A percentile compares a stretch with the other conserved stretches of the same genome.
Conservation (phyloP, 2,329 filamentous ascomycete genomes). For the Apiospora hydei region DNA sequence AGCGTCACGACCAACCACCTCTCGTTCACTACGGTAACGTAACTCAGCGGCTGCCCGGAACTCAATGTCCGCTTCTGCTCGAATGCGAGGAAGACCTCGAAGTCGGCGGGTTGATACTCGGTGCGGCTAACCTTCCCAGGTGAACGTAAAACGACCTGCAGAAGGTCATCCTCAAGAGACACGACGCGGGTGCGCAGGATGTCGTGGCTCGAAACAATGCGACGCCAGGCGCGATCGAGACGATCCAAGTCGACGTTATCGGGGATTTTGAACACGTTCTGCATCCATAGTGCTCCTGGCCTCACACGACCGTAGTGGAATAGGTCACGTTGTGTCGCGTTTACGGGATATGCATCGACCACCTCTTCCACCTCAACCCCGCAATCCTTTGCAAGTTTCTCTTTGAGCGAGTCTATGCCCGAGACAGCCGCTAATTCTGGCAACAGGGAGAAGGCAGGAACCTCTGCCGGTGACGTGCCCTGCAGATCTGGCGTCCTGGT, state of each 20-base stretch:
- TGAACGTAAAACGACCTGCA: background rate
- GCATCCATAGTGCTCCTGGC: constrained; percentile 11
- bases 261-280: constrained; percentile 14
- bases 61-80: background rate
- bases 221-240: background rate
- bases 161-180: background rate
- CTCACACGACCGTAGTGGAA: background rate
- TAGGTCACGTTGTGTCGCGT: background rate
- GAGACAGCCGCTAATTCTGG: background rate
- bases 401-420: background rate
- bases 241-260: background rate
- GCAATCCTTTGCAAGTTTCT: background rate
- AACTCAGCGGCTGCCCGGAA: background rate
- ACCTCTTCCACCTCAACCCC: background rate
- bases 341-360: background rate
- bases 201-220: background rate
- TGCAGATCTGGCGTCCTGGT: background rate
- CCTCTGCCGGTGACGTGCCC: background rate
- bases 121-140: background rate
- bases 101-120: background rate
- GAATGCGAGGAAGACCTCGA: background rate
- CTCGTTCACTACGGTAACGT: background rate
- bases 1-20: constrained; percentile 3
- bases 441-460: constrained; percentile 9
- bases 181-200: constrained; percentile 11